Evolutionary conservation across 441 rosid genomes (phyloP).

Genomic region (Erodium trifolium): DNA sequence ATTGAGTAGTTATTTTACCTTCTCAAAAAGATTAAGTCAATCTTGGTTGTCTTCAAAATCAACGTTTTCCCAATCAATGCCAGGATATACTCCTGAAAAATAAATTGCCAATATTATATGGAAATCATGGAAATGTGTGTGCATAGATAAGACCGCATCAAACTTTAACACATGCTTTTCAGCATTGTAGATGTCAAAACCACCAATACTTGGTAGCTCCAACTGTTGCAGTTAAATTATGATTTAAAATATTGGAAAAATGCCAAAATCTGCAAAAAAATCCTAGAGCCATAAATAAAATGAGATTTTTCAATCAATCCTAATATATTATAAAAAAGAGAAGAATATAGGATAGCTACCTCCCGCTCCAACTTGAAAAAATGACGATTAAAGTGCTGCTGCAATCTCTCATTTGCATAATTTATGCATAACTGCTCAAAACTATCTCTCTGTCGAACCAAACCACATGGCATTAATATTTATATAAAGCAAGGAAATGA

Average conservation of each 20-base stretch:
- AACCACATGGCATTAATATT: slow-evolving; percentile 15
- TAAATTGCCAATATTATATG: slow-evolving; percentile 9
- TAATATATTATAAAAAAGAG: not conserved
- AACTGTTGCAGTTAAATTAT: not conserved
- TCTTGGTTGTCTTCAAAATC: slow-evolving; percentile 96
- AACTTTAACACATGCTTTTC: not conserved
- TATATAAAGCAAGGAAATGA: slow-evolving; percentile 16
- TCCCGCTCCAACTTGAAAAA: slow-evolving; percentile 97
- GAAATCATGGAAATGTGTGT: slow-evolving; percentile 5
- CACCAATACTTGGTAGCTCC: not conserved
- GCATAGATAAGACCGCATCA: not conserved
- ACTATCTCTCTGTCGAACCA: slow-evolving; percentile 75
- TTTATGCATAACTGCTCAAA: slow-evolving; percentile 99
- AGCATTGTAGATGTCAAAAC: not conserved
- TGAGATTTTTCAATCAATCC: not conserved
- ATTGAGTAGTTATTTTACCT: slow-evolving; percentile 36
- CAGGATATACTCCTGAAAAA: slow-evolving; percentile 83
- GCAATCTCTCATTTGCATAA: slow-evolving; percentile 98
- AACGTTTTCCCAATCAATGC: slow-evolving; percentile 96
- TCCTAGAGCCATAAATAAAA: not conserved
- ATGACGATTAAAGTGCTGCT: slow-evolving; percentile 97
- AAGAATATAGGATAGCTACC: slow-evolving; percentile 34
- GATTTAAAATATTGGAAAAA: not conserved
- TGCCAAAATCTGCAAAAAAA: slow-evolving; percentile 2
- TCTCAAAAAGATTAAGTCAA: slow-evolving; percentile 96